Conservation (phyloP, 2,329 filamentous ascomycete genomes). For the Colletotrichum incanum region DNA sequence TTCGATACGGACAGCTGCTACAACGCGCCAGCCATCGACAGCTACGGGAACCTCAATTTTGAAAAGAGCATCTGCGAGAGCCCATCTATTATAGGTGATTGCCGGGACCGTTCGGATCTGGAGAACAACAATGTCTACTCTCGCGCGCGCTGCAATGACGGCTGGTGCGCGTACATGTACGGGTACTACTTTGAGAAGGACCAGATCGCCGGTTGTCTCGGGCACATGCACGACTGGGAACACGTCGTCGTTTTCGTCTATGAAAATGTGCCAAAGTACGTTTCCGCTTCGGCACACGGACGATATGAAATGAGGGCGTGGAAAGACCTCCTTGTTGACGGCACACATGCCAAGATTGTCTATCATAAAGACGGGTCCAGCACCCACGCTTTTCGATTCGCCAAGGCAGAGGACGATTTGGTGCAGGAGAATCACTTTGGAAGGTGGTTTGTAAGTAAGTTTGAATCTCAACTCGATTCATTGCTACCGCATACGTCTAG, state of each 20-base stretch:
- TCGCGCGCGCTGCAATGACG: conserved; percentile 60
- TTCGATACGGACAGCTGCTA: background rate
- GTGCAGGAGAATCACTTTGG: background rate
- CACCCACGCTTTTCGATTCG: background rate
- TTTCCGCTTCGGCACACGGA: background rate
- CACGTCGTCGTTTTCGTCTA: conserved; percentile 1
- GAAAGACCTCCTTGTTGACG: background rate
- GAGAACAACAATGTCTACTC: conserved; percentile 60
- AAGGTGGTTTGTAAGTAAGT: background rate
- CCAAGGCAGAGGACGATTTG: background rate
- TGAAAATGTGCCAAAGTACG: background rate
- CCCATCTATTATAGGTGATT: conserved; percentile 26
- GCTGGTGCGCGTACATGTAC: conserved; percentile 62
- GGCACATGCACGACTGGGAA: background rate
- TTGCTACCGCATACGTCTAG: too few relatives aligned
- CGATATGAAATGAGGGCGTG: background rate
- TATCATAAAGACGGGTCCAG: background rate
- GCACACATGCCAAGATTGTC: background rate
- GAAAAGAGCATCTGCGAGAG: background rate
- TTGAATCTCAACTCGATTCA: background rate
- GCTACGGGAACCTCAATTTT: background rate
- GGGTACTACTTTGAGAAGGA: conserved; percentile 66
- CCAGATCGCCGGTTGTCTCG: conserved; percentile 45
- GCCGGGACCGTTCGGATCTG: conserved; percentile 54
- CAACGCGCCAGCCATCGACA: background rate